Evolutionary conservation across 371 early-diverging fungal species (phyloP), one percentile per base, ranked within the genome.

Genomic region (Apophysomyces trapeziformis): DNA sequence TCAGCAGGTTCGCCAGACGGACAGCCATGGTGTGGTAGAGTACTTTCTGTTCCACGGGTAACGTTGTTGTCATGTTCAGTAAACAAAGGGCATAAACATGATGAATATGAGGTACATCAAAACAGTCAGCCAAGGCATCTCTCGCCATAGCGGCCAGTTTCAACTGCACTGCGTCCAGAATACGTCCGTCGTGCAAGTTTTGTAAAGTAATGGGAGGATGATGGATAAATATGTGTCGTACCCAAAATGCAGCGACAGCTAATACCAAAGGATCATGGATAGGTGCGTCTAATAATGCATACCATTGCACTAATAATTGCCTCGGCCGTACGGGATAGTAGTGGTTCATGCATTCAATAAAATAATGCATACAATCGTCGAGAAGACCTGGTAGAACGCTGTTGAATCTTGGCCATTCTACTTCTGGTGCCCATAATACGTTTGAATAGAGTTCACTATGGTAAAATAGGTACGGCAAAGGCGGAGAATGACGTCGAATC

Each of bases 321-420:
- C 62, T 59, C 36, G 76, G 72, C 44, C 69, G 67, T 4, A 75
- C 69, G n/a, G 76, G 67, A 46, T 66, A 75, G 39, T 75, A 75
- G 26, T 67, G 72, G 64, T 75, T 75, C 76, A 75, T 75, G 58
- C 76, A 71, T 21, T 58, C 58, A 13, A 67, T 58, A 21, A 71
- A 65, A 36, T 64, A 67, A 36, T 66, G 68, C 1, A 74, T 63
- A 57, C 70, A 68, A 16, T 70, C 70, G 43, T 68, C 70, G n/a
- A 74, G 37, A 14, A 74, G 41, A 1, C 46, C 60, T 0, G 68
- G 65, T 0, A 74, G 39, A 6, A 65, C 38, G 1, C 64, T 59
- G 12, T 57, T 18, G 36, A 72, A 41, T 50, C 57, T 58, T 57
- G 69, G 69, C 69, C 69, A 66, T 50, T 70, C 63, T 8, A 47